Evolutionary conservation across 2,329 filamentous ascomycete genomes (phyloP).

Genomic region (Aaosphaeria arxii): DNA sequence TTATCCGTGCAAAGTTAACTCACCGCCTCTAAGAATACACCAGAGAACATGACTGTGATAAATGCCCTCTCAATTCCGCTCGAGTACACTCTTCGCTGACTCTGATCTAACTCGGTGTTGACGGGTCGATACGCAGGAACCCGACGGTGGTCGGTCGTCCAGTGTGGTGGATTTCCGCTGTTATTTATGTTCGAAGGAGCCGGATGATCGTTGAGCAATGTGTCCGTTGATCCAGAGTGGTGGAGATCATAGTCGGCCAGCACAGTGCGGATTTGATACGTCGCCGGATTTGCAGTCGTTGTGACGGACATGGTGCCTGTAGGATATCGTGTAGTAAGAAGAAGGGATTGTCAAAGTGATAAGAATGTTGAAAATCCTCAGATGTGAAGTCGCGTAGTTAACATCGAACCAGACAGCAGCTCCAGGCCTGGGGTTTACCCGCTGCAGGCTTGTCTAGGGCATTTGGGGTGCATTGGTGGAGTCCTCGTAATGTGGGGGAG

Average conservation of each 20-base stretch:
- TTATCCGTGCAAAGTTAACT: slow-evolving; percentile 15
- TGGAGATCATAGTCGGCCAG: slow-evolving; percentile 49
- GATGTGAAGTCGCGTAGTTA: too few relatives aligned
- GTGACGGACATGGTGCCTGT: slow-evolving; percentile 40
- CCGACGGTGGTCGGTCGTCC: slow-evolving; percentile 48
- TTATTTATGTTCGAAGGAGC: slow-evolving; percentile 19
- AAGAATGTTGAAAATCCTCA: too few relatives aligned
- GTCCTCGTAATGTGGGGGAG: too few relatives aligned
- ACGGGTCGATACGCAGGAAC: slow-evolving; percentile 49
- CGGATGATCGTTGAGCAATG: slow-evolving; percentile 24
- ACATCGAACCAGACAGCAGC: too few relatives aligned
- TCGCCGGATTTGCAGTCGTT: slow-evolving; percentile 40
- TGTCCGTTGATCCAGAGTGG: slow-evolving; percentile 30
- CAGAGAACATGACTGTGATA: slow-evolving; percentile 51
- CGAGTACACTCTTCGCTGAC: slow-evolving; percentile 43
- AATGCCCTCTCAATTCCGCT: slow-evolving; percentile 47
- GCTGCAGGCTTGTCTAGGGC: too few relatives aligned
- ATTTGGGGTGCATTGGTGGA: too few relatives aligned
- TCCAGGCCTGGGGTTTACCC: too few relatives aligned
- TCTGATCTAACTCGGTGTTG: slow-evolving; percentile 42
- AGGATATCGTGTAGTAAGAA: background rate
- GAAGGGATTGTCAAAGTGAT: too few relatives aligned
- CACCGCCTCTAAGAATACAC: slow-evolving; percentile 45
- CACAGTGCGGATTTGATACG: slow-evolving; percentile 33
- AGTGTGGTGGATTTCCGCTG: slow-evolving; percentile 31